Percentiles rank a stretch among this genome's conserved stretches.
Evolutionary conservation across 2,329 filamentous ascomycete genomes (phyloP).

Genomic region (Amauroascus verrucosus): DNA sequence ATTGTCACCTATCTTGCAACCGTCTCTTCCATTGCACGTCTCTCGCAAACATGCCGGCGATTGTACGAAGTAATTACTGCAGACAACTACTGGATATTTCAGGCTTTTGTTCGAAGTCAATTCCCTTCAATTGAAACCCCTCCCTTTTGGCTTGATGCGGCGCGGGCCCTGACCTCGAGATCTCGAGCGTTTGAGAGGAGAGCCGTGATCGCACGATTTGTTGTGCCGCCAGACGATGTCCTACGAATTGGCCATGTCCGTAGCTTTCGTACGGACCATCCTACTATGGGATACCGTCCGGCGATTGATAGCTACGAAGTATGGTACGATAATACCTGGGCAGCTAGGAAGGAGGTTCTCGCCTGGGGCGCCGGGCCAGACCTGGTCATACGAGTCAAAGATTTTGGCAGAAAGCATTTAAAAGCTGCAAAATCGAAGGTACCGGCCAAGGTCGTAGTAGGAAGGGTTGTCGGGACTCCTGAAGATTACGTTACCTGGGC

Average conservation of each 20-base stretch:
- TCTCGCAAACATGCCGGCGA: constrained; percentile 39
- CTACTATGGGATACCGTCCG: constrained; percentile 48
- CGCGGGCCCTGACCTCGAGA: constrained; percentile 46
- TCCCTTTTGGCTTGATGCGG: constrained; percentile 41
- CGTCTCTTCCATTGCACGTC: constrained; percentile 34
- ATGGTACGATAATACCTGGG: constrained; percentile 38
- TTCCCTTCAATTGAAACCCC: constrained; percentile 40
- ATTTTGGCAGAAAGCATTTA: constrained; percentile 27
- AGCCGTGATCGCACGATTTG: constrained; percentile 46
- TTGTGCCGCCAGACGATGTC: constrained; percentile 39
- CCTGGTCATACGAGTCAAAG: constrained; percentile 42
- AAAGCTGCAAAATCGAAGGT: neutral
- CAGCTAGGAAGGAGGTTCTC: constrained; percentile 45
- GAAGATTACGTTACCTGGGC: constrained; percentile 37
- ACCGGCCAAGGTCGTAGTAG: neutral
- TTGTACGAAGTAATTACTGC: constrained; percentile 39
- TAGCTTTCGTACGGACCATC: constrained; percentile 39
- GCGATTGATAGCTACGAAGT: constrained; percentile 49
- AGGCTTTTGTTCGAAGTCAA: constrained; percentile 37
- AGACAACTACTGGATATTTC: constrained; percentile 40
- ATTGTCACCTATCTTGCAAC: constrained; percentile 37
- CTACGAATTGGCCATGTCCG: constrained; percentile 27
- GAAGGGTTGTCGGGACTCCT: constrained; percentile 6
- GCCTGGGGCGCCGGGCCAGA: constrained; percentile 53
- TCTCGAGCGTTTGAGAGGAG: constrained; percentile 49